Conservation (phyloP, 345 rosid genomes). For the Erysimum cheiranthoides region DNA sequence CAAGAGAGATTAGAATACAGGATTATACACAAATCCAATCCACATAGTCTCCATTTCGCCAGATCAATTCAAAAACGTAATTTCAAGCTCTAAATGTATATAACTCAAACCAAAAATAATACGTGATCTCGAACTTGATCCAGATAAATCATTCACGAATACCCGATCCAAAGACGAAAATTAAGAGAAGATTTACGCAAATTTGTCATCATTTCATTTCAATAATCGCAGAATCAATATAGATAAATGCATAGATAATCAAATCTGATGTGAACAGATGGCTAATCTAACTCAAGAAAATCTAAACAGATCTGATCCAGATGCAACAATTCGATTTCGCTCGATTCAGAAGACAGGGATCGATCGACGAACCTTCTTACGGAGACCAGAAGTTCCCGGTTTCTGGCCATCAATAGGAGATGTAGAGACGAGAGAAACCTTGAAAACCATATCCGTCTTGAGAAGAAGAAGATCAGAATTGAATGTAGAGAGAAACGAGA, state of each 20-base stretch:
- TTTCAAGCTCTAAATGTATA: neutral
- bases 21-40: constrained; percentile 6
- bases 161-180: constrained; percentile 5
- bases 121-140: constrained; percentile 4
- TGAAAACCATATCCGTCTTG: constrained; percentile 61
- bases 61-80: constrained; percentile 13
- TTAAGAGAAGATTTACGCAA: neutral
- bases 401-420: constrained; percentile 90
- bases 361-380: constrained; percentile 79
- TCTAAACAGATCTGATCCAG: constrained; percentile 34
- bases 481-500: constrained; percentile 5
- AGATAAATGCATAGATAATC: constrained; percentile 32
- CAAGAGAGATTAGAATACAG: neutral
- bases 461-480: constrained; percentile 17
- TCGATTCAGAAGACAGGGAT: constrained; percentile 3
- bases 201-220: constrained; percentile 15
- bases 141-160: neutral
- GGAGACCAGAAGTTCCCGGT: constrained; percentile 99
- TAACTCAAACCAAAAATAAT: neutral
- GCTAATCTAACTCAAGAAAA: neutral
- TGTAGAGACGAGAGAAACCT: constrained; percentile 64
- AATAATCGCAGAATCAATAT: neutral
- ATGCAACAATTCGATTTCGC: constrained; percentile 6
- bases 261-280: neutral
- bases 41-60: neutral